Evolutionary conservation across 352 stramenopile genomes (phyloP), one percentile per base, ranked within the genome.

Genomic region (Plasmopara viticola): DNA sequence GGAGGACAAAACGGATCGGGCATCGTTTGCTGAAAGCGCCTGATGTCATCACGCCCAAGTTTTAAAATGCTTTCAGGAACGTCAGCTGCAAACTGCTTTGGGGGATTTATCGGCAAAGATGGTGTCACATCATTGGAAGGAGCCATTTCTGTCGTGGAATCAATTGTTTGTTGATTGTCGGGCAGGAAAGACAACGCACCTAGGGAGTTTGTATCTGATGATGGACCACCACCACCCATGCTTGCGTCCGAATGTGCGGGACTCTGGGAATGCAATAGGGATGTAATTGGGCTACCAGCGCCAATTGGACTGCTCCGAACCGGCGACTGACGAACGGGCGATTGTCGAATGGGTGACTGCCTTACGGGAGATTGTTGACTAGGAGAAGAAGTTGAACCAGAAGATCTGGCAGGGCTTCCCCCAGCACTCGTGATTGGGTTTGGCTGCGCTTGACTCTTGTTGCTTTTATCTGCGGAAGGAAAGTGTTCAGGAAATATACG

Each of bases 401-500:
- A 62, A 17, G 75, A 82, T 28, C 68, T 63, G 20, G 66, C 61
- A 12, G 79, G 73, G 35, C 74, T 87, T 31, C 58, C 67, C 15
- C 62, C 53, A 40, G 51, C 62, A 58, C 40, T 54, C 46, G 61
- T 54, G 51, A 73, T 20, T 54, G 74, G 33, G 52, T 49, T 72
- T 64, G 72, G 35, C 17, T 60, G 47, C 9, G 48, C 29, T 58
- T 64, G 56, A 34, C 38, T 41, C 20, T 60, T 66, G 8, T 70
- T 66, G 6, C 75, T 62, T 44, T 64, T 68, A 39, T 89, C 78
- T 42, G 78, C 63, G 2, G 74, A 80, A 2, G 81, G 72, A 43
- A 90, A 92, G 35, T 92, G 78, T 56, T 92, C 81, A 1, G 81
- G 81, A 38, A 92, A 92, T 51, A 92, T 90, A 20, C 81, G 78